phyloP scores from a whole-genome alignment of 176 grass and related monocot genomes.

The Cymbopogon citratus region DNA sequence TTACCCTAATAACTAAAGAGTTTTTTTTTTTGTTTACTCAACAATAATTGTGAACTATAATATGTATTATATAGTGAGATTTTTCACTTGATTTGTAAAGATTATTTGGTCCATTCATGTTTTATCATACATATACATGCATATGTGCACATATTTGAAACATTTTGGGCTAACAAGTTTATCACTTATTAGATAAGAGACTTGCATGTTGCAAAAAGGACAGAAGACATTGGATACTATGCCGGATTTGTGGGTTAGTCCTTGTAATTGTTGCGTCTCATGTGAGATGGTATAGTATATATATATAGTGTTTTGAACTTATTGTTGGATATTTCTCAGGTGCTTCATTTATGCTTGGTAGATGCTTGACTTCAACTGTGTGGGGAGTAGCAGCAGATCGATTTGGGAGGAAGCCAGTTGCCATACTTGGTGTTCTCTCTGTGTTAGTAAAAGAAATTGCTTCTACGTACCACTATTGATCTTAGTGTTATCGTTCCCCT shows the following conservation, averaged over 20 bases:
- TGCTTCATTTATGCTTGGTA: constrained; percentile 90
- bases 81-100: no score
- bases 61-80: no score
- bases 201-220: constrained; percentile 73
- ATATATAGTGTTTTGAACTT: not conserved
- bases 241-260: constrained; percentile 85
- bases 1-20: no score
- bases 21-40: not conserved
- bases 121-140: no score
- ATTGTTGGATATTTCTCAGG: constrained; percentile 48
- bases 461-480: constrained; percentile 7
- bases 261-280: not conserved
- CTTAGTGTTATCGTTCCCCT: not conserved
- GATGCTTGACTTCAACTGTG: constrained; percentile 74
- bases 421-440: constrained; percentile 56
- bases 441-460: constrained; percentile 61
- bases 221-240: constrained; percentile 97
- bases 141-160: not conserved
- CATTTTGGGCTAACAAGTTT: no score
- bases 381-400: constrained; percentile 84
- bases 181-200: constrained; percentile 66
- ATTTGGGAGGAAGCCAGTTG: constrained; percentile 81
- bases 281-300: not conserved
- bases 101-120: no score
- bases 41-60: no score